Evolutionary conservation across 129 eudicot genomes (phyloP).

Genomic region (Glebionis coronaria): DNA sequence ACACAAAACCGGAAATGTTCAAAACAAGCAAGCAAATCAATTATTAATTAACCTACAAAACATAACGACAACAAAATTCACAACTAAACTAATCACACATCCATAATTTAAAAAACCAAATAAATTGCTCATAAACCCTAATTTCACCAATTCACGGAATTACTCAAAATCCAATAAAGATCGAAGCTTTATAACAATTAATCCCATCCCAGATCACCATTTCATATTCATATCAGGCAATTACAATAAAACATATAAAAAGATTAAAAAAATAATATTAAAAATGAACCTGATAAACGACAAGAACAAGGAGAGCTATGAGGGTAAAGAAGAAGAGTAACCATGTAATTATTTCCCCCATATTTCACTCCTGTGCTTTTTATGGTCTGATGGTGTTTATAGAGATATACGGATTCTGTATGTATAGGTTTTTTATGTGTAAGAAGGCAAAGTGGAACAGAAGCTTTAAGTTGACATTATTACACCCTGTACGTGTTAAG

Average conservation of each 20-base stretch:
- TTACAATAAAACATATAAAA: background rate
- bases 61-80: no score
- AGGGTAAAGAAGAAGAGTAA: conserved; percentile 75
- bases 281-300: conserved; percentile 76
- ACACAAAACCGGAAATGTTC: no score
- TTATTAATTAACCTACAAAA: no score
- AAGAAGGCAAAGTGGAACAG: background rate
- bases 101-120: no score
- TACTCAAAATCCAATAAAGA: conserved; percentile 5
- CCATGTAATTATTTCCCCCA: conserved; percentile 70
- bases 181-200: background rate
- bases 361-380: conserved; percentile 23
- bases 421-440: background rate
- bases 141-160: conserved; percentile 10
- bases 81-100: no score
- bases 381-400: background rate
- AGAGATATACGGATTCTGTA: background rate
- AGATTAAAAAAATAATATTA: background rate
- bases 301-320: conserved; percentile 69
- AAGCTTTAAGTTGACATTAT: conserved; percentile 13
- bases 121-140: no score
- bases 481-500: conserved; percentile 12
- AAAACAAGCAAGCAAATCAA: no score
- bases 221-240: conserved; percentile 16
- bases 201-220: conserved; percentile 21